A percentile compares a stretch with the other conserved stretches of the same genome.
Evolutionary conservation across 495 filamentous ascomycete species (phyloP).

Genomic region (Podospora pseudoanserina): DNA sequence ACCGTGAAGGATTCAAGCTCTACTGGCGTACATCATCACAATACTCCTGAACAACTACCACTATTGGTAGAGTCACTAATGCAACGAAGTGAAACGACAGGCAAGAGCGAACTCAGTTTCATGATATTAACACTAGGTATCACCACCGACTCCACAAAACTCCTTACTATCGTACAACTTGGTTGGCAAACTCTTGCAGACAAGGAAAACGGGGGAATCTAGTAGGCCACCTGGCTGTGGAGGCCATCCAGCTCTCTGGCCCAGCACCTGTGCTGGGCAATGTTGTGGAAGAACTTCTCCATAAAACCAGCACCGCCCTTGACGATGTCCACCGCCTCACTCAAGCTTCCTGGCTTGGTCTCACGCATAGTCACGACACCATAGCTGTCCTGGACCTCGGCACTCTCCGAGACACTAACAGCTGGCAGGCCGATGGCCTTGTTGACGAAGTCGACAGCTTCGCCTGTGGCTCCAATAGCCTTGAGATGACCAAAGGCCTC

Average conservation of each 20-base stretch:
- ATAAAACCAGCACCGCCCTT: slow-evolving; percentile 62
- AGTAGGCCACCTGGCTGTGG: slow-evolving; percentile 45
- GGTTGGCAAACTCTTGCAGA: not conserved
- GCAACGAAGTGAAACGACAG: too few species aligned
- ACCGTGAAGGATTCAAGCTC: too few species aligned
- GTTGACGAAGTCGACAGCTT: slow-evolving; percentile 63
- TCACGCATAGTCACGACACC: slow-evolving; percentile 63
- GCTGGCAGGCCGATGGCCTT: slow-evolving; percentile 55
- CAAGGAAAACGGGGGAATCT: not conserved
- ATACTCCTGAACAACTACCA: too few species aligned
- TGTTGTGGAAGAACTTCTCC: slow-evolving; percentile 58
- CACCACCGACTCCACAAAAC: not conserved
- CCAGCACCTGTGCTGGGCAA: slow-evolving; percentile 68
- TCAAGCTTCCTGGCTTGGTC: slow-evolving; percentile 50
- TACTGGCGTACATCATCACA: too few species aligned
- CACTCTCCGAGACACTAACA: slow-evolving; percentile 44
- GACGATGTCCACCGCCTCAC: slow-evolving; percentile 52
- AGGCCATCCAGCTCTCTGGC: slow-evolving; percentile 69
- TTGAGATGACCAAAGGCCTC: slow-evolving; percentile 82
- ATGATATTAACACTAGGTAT: not conserved
- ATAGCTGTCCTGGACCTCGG: slow-evolving; percentile 61
- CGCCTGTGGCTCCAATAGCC: slow-evolving; percentile 69
- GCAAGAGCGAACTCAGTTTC: too few species aligned
- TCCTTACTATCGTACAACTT: not conserved
- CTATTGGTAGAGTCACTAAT: too few species aligned